These are phyloP conservation scores for Dothideomycetes sp. DNA, from an alignment of 2,329 filamentous ascomycete genomes.

Conservation along the genomic window DNA sequence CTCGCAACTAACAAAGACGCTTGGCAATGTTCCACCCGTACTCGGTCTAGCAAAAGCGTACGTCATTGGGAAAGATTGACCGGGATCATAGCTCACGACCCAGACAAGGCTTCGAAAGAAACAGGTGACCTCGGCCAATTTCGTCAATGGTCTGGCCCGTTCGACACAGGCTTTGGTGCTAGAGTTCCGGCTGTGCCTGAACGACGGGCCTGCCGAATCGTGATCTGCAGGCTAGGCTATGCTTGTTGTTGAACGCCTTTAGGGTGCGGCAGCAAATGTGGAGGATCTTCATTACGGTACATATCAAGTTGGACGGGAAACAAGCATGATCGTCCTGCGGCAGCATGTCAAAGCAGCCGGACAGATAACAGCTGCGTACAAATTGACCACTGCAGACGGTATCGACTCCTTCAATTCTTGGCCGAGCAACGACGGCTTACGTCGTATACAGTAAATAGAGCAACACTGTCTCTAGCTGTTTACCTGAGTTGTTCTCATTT, in stretches of 20 bases:
- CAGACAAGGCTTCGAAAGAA: neutral
- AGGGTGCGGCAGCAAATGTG: neutral
- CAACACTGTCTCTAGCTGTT: too few species aligned
- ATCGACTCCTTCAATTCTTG: too few species aligned
- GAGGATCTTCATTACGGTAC: neutral
- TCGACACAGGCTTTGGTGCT: too few species aligned
- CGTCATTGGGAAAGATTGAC: neutral
- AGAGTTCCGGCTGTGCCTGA: neutral
- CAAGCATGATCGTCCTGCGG: too few species aligned
- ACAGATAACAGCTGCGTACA: too few species aligned
- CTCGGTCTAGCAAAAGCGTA: neutral
- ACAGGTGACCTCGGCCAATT: too few species aligned
- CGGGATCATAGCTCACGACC: neutral
- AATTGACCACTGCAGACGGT: too few species aligned
- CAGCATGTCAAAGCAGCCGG: too few species aligned
- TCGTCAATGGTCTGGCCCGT: neutral
- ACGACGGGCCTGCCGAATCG: neutral
- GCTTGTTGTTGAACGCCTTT: neutral
- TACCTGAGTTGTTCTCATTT: too few species aligned
- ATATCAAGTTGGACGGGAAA: too few species aligned
- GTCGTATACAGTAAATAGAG: too few species aligned
- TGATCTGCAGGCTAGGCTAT: neutral
- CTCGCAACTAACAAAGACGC: neutral
- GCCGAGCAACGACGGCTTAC: too few species aligned
- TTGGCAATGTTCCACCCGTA: neutral